Base-by-base conservation (phyloP, 768 basidiomycete genomes). In the Kwoniella europaea region DNA sequence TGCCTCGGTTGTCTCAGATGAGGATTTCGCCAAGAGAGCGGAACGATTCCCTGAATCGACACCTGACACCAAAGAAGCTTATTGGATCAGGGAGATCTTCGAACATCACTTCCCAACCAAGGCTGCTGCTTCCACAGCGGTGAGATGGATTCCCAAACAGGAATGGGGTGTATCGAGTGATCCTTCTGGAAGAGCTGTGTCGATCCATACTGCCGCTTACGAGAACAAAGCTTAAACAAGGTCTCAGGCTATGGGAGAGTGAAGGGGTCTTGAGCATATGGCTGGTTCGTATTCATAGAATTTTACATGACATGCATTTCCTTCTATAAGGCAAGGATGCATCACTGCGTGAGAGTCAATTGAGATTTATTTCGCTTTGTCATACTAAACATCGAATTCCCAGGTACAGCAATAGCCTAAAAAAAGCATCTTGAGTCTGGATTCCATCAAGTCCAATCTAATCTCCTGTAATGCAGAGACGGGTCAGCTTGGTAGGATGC, bases 91-190 rank as follows among this genome's bases (percentile, higher is more conserved):
- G 67, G 91, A 98, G 68, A 88, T 93, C 64, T 99, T 99, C 79
- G 93, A 98, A 82, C 85, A 91, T 89, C 80, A 80, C 61, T 99
- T 94, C 89, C 92, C 93, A 1, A 88, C 88, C 13, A 87, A 92
- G 76, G 86, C 95, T 10, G 96, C 94, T 54, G 94, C 94, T 46
- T 86, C 86, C 71, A 99, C 97, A 12, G 94, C 94, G 50, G 95
- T 98, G 56, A 88, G 91, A 73, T 95, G 93, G 94, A 91, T 94
- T 83, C 94, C 94, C 59, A 90, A 93, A 77, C 91, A 90, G 67
- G 96, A 98, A 83, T 99, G 96, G 96, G 96, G 96, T 67, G 97
- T 96, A 80, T 87, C 92, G 2, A 85, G 92, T 41, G 97, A 99
- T 83, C 97, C 97, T 41, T 94, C 93, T 73, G 97, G 97, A 41